Percentiles rank a stretch among this genome's conserved stretches.
These are phyloP conservation scores for Casuarina equisetifolia DNA, from an alignment of 306 rosid genomes.

Conservation along the genomic window DNA sequence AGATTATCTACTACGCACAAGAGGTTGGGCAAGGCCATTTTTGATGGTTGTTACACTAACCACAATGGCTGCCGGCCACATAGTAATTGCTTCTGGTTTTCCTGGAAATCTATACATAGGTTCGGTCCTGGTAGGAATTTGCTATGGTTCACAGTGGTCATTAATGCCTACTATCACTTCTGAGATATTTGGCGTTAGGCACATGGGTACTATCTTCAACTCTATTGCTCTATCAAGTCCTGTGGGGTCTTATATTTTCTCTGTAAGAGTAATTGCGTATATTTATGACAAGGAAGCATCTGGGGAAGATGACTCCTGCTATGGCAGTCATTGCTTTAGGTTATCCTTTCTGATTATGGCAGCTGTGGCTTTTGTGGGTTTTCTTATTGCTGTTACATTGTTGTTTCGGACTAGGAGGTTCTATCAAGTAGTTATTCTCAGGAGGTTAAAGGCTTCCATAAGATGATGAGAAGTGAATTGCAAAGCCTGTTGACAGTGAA, in stretches of 20 bases:
- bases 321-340: slow-evolving; percentile 75
- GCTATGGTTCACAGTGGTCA: slow-evolving; percentile 92
- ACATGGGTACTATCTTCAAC: slow-evolving; percentile 92
- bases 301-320: slow-evolving; percentile 44
- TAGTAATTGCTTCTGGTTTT: slow-evolving; percentile 66
- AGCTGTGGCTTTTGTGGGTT: slow-evolving; percentile 56
- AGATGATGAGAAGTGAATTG: not conserved
- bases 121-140: slow-evolving; percentile 76
- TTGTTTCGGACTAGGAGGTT: slow-evolving; percentile 68
- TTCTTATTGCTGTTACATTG: slow-evolving; percentile 56
- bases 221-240: slow-evolving; percentile 80
- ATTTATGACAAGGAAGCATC: slow-evolving; percentile 67
- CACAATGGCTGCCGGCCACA: slow-evolving; percentile 67
- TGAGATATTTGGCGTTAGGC: slow-evolving; percentile 80
- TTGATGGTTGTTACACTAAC: slow-evolving; percentile 57
- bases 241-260: slow-evolving; percentile 77
- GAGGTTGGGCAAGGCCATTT: slow-evolving; percentile 79
- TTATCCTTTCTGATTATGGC: slow-evolving; percentile 73
- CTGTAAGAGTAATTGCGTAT: slow-evolving; percentile 83
- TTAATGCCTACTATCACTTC: slow-evolving; percentile 89
- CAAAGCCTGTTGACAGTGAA: not conserved
- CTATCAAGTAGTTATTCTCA: slow-evolving; percentile 53
- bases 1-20: slow-evolving; percentile 65
- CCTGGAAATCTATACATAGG: slow-evolving; percentile 74
- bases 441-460: slow-evolving; percentile 39